phyloP scores from a whole-genome alignment of 2,329 filamentous ascomycete species.

The Cercospora sojina region DNA sequence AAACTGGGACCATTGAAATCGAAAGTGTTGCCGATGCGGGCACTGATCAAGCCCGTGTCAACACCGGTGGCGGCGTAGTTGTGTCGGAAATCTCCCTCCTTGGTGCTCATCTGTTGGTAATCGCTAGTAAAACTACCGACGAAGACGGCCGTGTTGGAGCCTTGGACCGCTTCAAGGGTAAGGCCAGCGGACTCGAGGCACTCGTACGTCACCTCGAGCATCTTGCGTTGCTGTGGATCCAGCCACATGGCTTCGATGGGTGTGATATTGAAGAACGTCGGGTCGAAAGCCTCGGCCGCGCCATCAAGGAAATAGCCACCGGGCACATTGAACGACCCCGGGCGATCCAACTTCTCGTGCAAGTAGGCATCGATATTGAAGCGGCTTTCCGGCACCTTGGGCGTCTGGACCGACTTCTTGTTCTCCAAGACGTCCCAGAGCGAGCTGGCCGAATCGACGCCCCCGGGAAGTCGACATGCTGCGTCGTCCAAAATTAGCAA shows the following conservation, averaged over 20 bases:
- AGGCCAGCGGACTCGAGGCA: slow-evolving; percentile 17
- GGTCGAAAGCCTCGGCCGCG: not conserved
- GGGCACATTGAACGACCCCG: not conserved
- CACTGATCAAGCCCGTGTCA: not conserved
- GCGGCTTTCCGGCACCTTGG: not conserved
- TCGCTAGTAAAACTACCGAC: slow-evolving; percentile 18
- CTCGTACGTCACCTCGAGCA: slow-evolving; percentile 20
- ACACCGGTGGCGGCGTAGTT: not conserved
- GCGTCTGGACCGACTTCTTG: not conserved
- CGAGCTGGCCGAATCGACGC: not conserved
- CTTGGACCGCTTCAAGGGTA: slow-evolving; percentile 5
- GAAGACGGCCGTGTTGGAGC: slow-evolving; percentile 14
- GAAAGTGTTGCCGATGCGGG: not conserved
- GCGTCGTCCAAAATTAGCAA: not conserved
- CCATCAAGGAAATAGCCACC: not conserved
- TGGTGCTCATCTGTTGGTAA: no score
- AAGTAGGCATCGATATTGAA: not conserved
- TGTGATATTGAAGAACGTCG: not conserved
- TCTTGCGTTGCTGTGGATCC: slow-evolving; percentile 26
- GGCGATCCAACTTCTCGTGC: not conserved
- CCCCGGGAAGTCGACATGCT: not conserved
- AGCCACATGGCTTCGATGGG: not conserved
- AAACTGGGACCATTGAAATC: not conserved
- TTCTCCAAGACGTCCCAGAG: not conserved
- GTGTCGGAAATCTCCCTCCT: not conserved